Evolutionary conservation across 148 eudicot species (phyloP).

Genomic region (Polygonum aviculare): DNA sequence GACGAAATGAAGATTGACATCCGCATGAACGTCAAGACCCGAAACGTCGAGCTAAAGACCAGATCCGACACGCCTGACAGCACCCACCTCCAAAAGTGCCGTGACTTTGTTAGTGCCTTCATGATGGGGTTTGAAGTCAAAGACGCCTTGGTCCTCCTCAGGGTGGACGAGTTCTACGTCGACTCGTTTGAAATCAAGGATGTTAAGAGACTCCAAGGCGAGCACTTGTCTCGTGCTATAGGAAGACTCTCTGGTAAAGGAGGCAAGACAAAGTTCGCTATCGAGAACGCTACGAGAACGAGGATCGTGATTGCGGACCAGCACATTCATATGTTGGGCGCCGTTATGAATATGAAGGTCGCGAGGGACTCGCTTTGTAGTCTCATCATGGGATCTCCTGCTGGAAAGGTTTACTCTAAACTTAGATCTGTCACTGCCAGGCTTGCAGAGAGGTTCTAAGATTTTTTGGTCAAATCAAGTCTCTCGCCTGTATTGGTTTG

Average conservation of each 20-base stretch:
- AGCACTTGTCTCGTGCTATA: conserved; percentile 76
- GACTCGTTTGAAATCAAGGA: conserved; percentile 79
- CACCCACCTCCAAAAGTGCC: conserved; percentile 70
- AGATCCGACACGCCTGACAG: conserved; percentile 64
- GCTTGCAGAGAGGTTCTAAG: conserved; percentile 69
- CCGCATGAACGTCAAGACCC: conserved; percentile 71
- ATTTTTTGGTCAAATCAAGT: background rate
- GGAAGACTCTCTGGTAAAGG: conserved; percentile 88
- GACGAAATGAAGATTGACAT: conserved; percentile 82
- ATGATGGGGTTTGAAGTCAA: conserved; percentile 76
- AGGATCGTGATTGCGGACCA: conserved; percentile 77
- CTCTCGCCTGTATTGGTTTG: background rate
- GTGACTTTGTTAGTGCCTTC: conserved; percentile 76
- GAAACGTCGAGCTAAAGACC: conserved; percentile 71
- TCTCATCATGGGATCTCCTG: conserved; percentile 81
- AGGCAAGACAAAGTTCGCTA: conserved; percentile 79
- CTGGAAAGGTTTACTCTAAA: conserved; percentile 87
- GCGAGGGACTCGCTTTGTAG: conserved; percentile 75
- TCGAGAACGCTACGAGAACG: conserved; percentile 77
- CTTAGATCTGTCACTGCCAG: conserved; percentile 73
- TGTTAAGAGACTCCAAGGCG: conserved; percentile 73
- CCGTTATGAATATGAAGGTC: conserved; percentile 57
- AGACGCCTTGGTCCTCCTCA: conserved; percentile 57
- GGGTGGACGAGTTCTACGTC: conserved; percentile 71
- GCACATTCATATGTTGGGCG: conserved; percentile 69